Evolutionary conservation across 768 basidiomycete genomes (phyloP).

Genomic region (Rhodocollybia butyracea): DNA sequence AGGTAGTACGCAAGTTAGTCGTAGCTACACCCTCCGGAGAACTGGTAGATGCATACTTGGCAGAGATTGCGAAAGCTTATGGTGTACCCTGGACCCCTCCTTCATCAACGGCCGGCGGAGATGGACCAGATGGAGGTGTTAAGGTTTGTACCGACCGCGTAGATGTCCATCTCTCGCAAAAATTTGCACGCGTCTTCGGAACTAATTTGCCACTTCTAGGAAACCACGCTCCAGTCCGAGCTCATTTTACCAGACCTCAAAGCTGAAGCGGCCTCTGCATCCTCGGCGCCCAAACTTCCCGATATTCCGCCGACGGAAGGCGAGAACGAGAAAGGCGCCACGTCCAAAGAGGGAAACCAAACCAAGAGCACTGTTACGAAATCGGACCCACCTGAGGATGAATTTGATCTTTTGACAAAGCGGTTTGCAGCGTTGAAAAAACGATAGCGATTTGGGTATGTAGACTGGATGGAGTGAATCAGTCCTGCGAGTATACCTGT

Average conservation of each 20-base stretch:
- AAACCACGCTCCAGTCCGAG: neutral
- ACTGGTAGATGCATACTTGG: conserved; percentile 84
- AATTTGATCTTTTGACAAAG: conserved; percentile 71
- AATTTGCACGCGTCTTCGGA: neutral
- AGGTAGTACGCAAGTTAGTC: conserved; percentile 76
- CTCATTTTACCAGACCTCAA: neutral
- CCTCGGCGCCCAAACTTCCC: conserved; percentile 41
- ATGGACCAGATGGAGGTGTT: conserved; percentile 29
- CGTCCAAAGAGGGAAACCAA: conserved; percentile 16
- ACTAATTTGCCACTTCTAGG: neutral
- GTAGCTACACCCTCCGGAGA: conserved; percentile 65
- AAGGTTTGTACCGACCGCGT: conserved; percentile 29
- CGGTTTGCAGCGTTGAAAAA: conserved; percentile 90
- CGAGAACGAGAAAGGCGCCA: conserved; percentile 31
- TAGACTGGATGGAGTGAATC: neutral
- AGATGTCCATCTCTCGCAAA: neutral
- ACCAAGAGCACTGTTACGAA: conserved; percentile 18
- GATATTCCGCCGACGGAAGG: conserved; percentile 51
- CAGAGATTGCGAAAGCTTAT: conserved; percentile 89
- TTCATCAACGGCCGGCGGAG: conserved; percentile 15
- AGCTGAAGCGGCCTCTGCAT: conserved; percentile 16
- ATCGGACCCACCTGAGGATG: conserved; percentile 48
- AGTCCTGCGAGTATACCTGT: neutral
- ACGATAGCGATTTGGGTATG: too few relatives aligned
- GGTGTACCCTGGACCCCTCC: conserved; percentile 63